Evolutionary conservation across 495 filamentous ascomycete species (phyloP).

Genomic region (Lasiosphaeris hirsuta): DNA sequence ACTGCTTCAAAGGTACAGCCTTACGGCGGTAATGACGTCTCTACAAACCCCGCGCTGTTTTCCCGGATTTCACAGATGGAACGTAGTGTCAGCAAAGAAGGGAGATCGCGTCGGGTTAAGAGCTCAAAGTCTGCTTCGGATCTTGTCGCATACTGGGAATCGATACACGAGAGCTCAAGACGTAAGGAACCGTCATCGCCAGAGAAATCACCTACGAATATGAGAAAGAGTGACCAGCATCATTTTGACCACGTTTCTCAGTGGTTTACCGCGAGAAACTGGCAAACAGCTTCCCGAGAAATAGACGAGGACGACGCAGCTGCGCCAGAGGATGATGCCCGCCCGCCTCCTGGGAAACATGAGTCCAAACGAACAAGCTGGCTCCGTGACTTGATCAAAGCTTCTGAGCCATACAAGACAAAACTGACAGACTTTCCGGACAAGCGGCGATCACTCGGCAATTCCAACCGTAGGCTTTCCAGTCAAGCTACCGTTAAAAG

Average conservation of each 20-base stretch:
- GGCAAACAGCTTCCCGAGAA: no score
- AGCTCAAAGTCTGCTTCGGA: slow-evolving; percentile 18
- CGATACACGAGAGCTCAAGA: background rate
- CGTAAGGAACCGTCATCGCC: background rate
- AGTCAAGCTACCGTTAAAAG: background rate
- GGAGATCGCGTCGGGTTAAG: slow-evolving; percentile 1
- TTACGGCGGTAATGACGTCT: background rate
- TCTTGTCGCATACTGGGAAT: slow-evolving; percentile 25
- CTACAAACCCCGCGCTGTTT: background rate
- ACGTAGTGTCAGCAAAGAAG: background rate
- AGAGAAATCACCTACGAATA: background rate
- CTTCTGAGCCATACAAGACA: slow-evolving; percentile 18
- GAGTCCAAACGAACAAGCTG: slow-evolving; percentile 17
- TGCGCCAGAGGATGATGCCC: no score
- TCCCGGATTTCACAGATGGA: background rate
- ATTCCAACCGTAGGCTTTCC: background rate
- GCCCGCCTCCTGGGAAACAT: background rate
- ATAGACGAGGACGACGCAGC: background rate
- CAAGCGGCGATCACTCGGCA: background rate
- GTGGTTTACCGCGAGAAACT: background rate
- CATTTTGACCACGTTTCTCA: no score
- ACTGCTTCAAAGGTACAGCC: slow-evolving; percentile 14
- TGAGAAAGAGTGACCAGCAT: no score
- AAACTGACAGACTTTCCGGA: slow-evolving; percentile 19
- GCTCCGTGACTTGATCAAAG: slow-evolving; percentile 22